A percentile compares a stretch with the other conserved stretches of the same genome.
Conservation (phyloP, 2,329 filamentous ascomycete genomes). For the Aspergillus arachidicola region DNA sequence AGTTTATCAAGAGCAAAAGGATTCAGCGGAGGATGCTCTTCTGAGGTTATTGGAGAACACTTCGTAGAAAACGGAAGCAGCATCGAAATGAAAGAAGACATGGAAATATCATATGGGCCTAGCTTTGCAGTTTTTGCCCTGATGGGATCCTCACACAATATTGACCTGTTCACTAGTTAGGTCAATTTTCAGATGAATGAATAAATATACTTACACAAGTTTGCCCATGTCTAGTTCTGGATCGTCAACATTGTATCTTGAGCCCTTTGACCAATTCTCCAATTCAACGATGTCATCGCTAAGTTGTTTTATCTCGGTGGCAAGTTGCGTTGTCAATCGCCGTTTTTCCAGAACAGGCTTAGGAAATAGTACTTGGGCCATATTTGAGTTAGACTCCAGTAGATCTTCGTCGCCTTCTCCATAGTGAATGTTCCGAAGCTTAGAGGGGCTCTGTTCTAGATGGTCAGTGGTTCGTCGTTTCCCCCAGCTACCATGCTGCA, state of each 20-base stretch:
- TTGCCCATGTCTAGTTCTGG: slow-evolving; percentile 34
- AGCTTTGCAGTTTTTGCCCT: slow-evolving; percentile 24
- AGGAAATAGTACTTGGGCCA: slow-evolving; percentile 21
- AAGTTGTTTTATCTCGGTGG: slow-evolving; percentile 59
- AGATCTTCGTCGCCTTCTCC: slow-evolving; percentile 15
- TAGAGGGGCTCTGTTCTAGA: slow-evolving; percentile 34
- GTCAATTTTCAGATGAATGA: neutral
- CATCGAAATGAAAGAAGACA: slow-evolving; percentile 43
- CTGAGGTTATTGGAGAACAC: slow-evolving; percentile 20
- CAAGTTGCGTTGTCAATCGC: slow-evolving; percentile 55
- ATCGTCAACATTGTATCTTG: slow-evolving; percentile 38
- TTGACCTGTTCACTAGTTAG: slow-evolving; percentile 31
- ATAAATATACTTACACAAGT: slow-evolving; percentile 34
- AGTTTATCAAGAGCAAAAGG: slow-evolving; percentile 59
- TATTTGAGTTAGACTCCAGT: slow-evolving; percentile 6
- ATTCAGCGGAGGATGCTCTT: slow-evolving; percentile 61
- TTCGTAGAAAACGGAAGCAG: slow-evolving; percentile 44
- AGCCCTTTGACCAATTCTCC: slow-evolving; percentile 62
- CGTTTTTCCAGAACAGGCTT: slow-evolving; percentile 49
- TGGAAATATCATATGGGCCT: slow-evolving; percentile 25
- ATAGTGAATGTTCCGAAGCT: slow-evolving; percentile 24
- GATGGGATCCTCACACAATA: slow-evolving; percentile 34
- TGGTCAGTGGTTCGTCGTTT: slow-evolving; percentile 27
- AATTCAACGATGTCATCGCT: slow-evolving; percentile 62
- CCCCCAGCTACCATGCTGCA: slow-evolving; percentile 30